Percentiles rank a stretch among this genome's conserved stretches.
phyloP scores from a whole-genome alignment of 257 asterid species.

The Nicotiana benthamiana region DNA sequence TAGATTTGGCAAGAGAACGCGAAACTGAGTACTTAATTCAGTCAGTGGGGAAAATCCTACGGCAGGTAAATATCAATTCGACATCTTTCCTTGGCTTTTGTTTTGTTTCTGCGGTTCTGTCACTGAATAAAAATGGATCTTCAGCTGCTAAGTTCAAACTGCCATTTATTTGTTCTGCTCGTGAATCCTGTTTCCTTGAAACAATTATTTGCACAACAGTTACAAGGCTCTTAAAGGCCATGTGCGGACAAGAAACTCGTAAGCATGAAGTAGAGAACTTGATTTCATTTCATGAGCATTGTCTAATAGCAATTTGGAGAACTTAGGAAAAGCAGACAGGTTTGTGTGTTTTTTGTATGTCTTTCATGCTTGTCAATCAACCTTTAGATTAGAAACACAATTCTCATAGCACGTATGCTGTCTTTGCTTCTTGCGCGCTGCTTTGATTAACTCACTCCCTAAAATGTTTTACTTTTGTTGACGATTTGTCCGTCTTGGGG shows the following conservation, averaged over 20 bases:
- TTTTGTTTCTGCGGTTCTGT: not conserved
- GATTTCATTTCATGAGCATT: not conserved
- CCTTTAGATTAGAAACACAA: not conserved
- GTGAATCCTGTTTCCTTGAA: not conserved
- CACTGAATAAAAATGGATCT: not conserved
- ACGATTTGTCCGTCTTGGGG: not conserved
- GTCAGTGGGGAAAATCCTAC: slow-evolving; percentile 56
- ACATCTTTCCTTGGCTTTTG: not conserved
- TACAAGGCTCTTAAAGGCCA: not conserved
- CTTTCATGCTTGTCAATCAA: not conserved
- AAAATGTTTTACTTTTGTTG: not conserved
- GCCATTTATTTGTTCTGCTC: not conserved
- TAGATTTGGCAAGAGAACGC: slow-evolving; percentile 26
- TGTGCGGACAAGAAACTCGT: not conserved
- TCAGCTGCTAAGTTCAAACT: not conserved
- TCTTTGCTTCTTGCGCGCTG: not conserved
- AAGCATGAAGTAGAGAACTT: not conserved
- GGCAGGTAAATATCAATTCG: slow-evolving; percentile 11
- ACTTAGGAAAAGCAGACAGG: not conserved
- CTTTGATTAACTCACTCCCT: not conserved
- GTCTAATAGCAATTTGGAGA: not conserved
- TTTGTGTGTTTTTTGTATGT: not conserved
- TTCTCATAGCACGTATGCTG: not conserved
- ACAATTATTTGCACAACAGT: not conserved
- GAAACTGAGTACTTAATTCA: slow-evolving; percentile 55